Percentiles rank a stretch among this genome's conserved stretches.
Conservation (phyloP, 2,329 filamentous ascomycete genomes). For the Clonostachys rosea region DNA sequence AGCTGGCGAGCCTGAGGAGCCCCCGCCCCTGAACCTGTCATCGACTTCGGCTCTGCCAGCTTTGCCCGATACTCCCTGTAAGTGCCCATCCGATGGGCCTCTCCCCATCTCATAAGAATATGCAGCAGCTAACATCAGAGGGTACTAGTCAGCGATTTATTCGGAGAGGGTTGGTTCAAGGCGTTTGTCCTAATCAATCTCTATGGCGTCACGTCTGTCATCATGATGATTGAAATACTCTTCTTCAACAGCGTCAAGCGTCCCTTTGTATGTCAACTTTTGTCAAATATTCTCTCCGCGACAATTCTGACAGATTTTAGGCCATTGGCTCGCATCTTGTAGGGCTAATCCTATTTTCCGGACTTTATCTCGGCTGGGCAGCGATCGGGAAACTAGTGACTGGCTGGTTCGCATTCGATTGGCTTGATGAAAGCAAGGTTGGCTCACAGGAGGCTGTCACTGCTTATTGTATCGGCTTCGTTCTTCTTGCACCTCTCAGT, state of each 20-base stretch:
- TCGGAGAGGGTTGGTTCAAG: constrained; percentile 42
- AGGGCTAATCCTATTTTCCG: constrained; percentile 31
- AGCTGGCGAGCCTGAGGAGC: constrained; percentile 5
- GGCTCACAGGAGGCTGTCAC: constrained; percentile 36
- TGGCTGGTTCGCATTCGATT: constrained; percentile 42
- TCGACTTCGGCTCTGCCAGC: not conserved
- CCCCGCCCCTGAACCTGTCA: not conserved
- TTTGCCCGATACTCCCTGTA: constrained; percentile 12
- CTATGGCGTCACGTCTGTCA: constrained; percentile 33
- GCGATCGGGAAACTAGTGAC: constrained; percentile 39
- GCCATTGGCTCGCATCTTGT: constrained; percentile 36
- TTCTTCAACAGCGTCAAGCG: constrained; percentile 50
- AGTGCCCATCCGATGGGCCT: no score
- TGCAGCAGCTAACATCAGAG: no score
- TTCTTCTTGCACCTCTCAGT: constrained; percentile 38
- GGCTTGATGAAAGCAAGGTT: constrained; percentile 39
- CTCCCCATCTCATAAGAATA: no score
- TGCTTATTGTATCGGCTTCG: constrained; percentile 37
- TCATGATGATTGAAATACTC: constrained; percentile 39
- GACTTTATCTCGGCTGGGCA: constrained; percentile 44
- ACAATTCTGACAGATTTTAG: constrained; percentile 17
- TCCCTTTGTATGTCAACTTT: constrained; percentile 31
- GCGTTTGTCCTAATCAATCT: constrained; percentile 40
- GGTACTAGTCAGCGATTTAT: constrained; percentile 36
- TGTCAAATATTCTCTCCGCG: not conserved